Base-by-base conservation (phyloP, 768 basidiomycete species). In the Dendrothele bispora region DNA sequence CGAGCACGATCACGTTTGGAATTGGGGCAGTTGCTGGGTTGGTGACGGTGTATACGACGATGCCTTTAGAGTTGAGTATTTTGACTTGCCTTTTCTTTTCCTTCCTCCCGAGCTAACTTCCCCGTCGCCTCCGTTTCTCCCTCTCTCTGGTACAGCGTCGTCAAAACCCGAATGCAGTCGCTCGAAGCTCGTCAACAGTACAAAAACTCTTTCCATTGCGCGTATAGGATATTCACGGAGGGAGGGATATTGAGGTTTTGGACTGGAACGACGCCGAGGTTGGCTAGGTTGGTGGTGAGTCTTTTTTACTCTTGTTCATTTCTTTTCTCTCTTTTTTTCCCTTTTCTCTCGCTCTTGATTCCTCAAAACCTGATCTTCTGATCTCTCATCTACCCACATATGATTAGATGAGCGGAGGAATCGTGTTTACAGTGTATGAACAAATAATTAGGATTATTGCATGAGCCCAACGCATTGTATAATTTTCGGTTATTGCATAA, bases 151-250 rank as follows among this genome's bases (percentile, higher is more conserved):
- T 14, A 26, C 55, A 95, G 93, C 61, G 94, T 98, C 25, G 82
- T 98, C 68, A 99, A 98, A 70, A 98, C 97, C 10, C 83, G 95
- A 21, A 99, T 98, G 97, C 97, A 99, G 66, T 86, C 91, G 4
- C 75, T 99, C 8, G 79, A 81, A 47, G 97, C 95, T 1, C 75
- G 80, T 8, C 68, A 74, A 20, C 86, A 93, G 50, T 99, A 98
- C 63, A 82, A 85, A 29, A 98, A 99, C 61, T 86, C 94, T 3
- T 89, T 98, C 71, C 94, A 98, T 58, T 98, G 95, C 57, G 95
- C 85, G 4, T 95, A 97, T 60, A 79, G 95, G 38, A 94, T 98
- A 61, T 84, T 92, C 54, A 92, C 86, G 0, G 95, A 98, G 65
- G 94, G 98, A 60, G 97, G 97, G 2, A 55, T 97, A 6, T 57